Percentiles rank a stretch among this genome's conserved stretches.
Conservation (phyloP, 352 stramenopile species). For the Phytophthora pini region DNA sequence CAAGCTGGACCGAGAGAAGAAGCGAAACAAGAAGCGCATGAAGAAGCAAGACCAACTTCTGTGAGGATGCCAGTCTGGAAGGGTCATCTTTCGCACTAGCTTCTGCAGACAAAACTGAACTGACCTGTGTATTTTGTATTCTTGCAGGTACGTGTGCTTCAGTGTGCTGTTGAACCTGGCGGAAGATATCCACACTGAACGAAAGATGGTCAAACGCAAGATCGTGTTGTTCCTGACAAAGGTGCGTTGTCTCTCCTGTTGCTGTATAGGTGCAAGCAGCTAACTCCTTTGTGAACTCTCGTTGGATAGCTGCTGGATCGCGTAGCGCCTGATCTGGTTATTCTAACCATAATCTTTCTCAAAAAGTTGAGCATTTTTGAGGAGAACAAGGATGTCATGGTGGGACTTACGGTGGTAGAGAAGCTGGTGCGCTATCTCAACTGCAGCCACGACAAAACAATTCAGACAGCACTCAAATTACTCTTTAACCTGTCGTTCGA, state of each 20-base stretch:
- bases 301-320: constrained; percentile 82
- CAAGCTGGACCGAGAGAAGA: constrained; percentile 83
- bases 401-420: constrained; percentile 80
- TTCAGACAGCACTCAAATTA: constrained; percentile 86
- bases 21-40: constrained; percentile 88
- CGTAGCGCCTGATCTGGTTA: constrained; percentile 88
- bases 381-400: constrained; percentile 95
- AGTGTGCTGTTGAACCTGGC: constrained; percentile 95
- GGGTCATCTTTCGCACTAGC: background rate
- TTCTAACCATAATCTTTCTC: constrained; percentile 91
- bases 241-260: constrained; percentile 23
- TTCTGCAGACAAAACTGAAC: background rate
- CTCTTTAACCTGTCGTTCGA: constrained; percentile 97
- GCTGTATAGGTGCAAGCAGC: background rate
- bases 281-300: constrained; percentile 10
- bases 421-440: constrained; percentile 82
- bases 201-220: constrained; percentile 97
- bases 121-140: constrained; percentile 7
- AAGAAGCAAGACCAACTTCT: constrained; percentile 95
- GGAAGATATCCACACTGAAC: constrained; percentile 93
- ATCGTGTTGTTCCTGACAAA: constrained; percentile 85
- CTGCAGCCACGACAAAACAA: constrained; percentile 88
- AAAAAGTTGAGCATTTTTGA: constrained; percentile 96
- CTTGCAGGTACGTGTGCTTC: constrained; percentile 83
- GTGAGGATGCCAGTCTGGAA: constrained; percentile 34